Conservation (phyloP, 441 rosid species). For the Adansonia grandidieri region DNA sequence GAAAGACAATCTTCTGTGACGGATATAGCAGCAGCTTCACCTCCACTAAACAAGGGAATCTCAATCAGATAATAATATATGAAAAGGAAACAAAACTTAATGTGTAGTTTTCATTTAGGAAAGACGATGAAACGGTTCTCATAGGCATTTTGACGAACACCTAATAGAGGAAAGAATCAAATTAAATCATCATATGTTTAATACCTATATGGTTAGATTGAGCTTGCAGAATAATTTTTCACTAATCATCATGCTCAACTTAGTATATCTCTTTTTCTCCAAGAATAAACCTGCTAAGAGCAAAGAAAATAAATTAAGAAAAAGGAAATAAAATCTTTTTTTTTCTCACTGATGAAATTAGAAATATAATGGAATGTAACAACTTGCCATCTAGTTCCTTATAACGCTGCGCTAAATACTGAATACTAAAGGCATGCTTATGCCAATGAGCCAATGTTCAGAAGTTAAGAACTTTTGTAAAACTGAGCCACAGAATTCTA, state of each 20-base stretch:
- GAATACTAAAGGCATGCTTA: neutral
- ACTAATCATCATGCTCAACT: slow-evolving; percentile 12
- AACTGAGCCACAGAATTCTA: neutral
- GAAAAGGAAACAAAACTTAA: neutral
- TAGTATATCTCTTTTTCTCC: slow-evolving; percentile 27
- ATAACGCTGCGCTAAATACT: neutral
- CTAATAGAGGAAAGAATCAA: neutral
- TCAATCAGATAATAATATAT: neutral
- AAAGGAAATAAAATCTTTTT: neutral
- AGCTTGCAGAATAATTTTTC: neutral
- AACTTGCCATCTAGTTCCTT: neutral
- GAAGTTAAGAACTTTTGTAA: neutral
- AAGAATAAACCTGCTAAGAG: slow-evolving; percentile 17
- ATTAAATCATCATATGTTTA: neutral
- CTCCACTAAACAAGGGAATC: slow-evolving; percentile 4
- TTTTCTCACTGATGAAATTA: neutral
- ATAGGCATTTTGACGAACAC: slow-evolving; percentile 18
- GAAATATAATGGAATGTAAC: neutral
- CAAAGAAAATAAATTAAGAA: neutral
- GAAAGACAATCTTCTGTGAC: neutral
- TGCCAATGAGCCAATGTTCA: neutral
- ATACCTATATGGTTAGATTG: neutral
- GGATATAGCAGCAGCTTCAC: neutral
- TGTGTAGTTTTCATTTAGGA: neutral
- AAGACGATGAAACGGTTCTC: neutral